Evolutionary conservation across 352 stramenopile species (phyloP).

Genomic region (Aphanomyces invadans): DNA sequence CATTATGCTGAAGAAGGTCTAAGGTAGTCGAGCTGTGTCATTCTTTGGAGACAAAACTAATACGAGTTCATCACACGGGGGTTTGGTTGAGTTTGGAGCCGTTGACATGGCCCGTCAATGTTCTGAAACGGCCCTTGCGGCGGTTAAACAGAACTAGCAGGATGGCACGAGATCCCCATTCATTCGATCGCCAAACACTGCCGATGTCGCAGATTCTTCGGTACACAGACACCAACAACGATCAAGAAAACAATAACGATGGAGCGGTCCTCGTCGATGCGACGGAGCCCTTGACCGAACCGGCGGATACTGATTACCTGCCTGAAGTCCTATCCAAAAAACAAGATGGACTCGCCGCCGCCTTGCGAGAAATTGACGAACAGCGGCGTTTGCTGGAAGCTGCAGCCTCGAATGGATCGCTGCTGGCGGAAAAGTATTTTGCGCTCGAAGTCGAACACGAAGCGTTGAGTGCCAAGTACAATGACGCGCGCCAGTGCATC

Average conservation of each 20-base stretch:
- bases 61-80: too few species aligned
- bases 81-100: too few species aligned
- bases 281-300: background rate
- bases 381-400: constrained; percentile 10
- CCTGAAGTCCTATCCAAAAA: background rate
- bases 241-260: background rate
- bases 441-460: constrained; percentile 9
- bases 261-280: background rate
- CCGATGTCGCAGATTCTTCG: too few species aligned
- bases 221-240: background rate
- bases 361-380: constrained; percentile 6
- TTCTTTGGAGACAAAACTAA: too few species aligned
- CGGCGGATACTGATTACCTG: background rate
- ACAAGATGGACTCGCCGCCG: background rate
- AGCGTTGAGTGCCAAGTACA: background rate
- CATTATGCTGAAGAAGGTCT: constrained; percentile 80
- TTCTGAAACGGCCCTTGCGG: background rate
- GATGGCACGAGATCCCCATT: background rate
- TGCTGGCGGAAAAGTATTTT: constrained; percentile 19
- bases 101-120: background rate
- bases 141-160: background rate
- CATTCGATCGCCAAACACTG: background rate
- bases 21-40: constrained; percentile 19
- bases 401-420: constrained; percentile 4
- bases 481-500: background rate